A percentile compares a stretch with the other conserved stretches of the same genome.
These are phyloP conservation scores for Penicillium sp. DNA, from an alignment of 2,329 filamentous ascomycete genomes.

Conservation along the genomic window DNA sequence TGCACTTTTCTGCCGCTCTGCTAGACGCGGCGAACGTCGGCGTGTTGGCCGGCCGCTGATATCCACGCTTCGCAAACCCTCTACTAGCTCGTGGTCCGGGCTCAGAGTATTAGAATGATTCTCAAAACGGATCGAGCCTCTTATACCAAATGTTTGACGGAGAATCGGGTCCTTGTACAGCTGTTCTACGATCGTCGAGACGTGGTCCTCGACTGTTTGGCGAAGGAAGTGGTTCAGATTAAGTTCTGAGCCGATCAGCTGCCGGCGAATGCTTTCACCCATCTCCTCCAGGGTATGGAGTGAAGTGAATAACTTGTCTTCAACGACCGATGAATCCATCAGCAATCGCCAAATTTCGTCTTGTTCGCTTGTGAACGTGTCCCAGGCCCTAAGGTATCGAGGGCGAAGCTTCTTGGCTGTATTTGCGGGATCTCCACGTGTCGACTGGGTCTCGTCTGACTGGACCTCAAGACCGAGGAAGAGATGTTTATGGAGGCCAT, in stretches of 20 bases:
- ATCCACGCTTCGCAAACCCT: conserved; percentile 4
- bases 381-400: conserved; percentile 3
- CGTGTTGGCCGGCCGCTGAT: conserved; percentile 1
- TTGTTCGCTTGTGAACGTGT: conserved; percentile 4
- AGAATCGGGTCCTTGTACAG: conserved; percentile 5
- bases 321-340: conserved; percentile 4
- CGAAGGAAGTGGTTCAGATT: conserved; percentile 16
- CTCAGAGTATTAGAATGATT: conserved; percentile 10
- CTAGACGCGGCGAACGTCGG: conserved; percentile 5
- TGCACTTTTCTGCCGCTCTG: conserved; percentile 1
- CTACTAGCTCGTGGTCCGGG: conserved; percentile 4
- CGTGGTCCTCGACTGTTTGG: conserved; percentile 6
- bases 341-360: conserved; percentile 5
- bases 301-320: conserved; percentile 4
- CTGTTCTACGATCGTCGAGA: conserved; percentile 7
- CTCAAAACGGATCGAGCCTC: conserved; percentile 8
- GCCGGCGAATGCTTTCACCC: conserved; percentile 8
- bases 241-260: conserved; percentile 14
- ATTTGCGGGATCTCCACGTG: conserved; percentile 6
- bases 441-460: conserved; percentile 3
- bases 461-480: conserved; percentile 5
- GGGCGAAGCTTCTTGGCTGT: conserved; percentile 5
- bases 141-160: conserved; percentile 7
- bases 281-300: conserved; percentile 11
- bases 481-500: conserved; percentile 5